Conservation (phyloP, 306 rosid genomes). For the Inga laurina region DNA sequence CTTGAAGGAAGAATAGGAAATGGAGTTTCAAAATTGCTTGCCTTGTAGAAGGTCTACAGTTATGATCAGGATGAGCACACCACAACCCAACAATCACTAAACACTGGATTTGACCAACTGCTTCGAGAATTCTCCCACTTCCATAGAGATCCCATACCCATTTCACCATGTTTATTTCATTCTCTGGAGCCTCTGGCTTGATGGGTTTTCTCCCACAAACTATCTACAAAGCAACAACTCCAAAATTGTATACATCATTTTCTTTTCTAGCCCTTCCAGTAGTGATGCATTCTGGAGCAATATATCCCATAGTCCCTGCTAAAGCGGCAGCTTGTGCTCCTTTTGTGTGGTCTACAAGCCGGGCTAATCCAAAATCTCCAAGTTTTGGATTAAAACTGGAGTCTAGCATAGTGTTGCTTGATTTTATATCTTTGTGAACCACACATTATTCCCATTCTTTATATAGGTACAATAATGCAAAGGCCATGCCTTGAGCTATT, state of each 20-base stretch:
- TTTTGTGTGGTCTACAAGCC: neutral
- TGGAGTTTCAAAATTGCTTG: neutral
- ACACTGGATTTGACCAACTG: neutral
- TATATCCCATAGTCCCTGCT: constrained; percentile 46
- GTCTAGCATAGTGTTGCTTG: constrained; percentile 50
- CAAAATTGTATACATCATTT: constrained; percentile 45
- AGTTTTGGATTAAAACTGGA: constrained; percentile 44
- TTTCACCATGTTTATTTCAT: neutral
- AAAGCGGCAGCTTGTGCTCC: constrained; percentile 20
- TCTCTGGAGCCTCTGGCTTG: neutral
- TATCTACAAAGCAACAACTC: constrained; percentile 37
- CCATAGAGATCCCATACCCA: neutral
- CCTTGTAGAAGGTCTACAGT: neutral
- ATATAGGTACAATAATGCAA: neutral
- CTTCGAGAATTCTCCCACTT: neutral
- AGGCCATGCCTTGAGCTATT: neutral
- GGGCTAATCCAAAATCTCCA: constrained; percentile 2
- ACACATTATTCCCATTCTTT: neutral
- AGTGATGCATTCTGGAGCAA: constrained; percentile 39
- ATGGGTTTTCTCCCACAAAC: constrained; percentile 29
- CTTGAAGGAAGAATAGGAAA: neutral
- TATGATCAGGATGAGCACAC: neutral
- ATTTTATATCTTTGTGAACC: constrained; percentile 35
- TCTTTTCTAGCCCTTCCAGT: constrained; percentile 38
- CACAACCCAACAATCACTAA: neutral